Evolutionary conservation across 371 early-diverging fungal species (phyloP).

Genomic region (Lichtheimia corymbifera): DNA sequence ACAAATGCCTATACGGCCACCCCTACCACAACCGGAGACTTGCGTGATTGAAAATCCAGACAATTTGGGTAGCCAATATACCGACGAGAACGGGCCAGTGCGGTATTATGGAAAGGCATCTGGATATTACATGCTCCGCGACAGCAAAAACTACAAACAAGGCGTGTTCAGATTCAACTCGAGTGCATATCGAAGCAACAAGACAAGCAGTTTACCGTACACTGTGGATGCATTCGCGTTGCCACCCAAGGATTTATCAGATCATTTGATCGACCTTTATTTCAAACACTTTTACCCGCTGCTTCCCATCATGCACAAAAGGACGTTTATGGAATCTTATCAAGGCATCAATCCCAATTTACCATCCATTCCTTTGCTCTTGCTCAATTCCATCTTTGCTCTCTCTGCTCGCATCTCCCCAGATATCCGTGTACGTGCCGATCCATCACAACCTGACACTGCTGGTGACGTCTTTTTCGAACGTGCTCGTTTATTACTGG

Average conservation of each 20-base stretch:
- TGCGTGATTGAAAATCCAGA: constrained; percentile 12
- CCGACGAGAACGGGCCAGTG: constrained; percentile 48
- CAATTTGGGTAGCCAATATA: constrained; percentile 30
- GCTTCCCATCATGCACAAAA: constrained; percentile 68
- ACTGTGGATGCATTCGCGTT: constrained; percentile 38
- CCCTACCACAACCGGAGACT: background rate
- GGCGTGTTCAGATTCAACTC: constrained; percentile 39
- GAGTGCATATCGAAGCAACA: constrained; percentile 14
- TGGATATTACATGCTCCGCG: constrained; percentile 48
- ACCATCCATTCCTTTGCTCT: constrained; percentile 33
- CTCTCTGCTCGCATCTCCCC: constrained; percentile 46
- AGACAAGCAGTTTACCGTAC: constrained; percentile 1
- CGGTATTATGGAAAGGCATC: constrained; percentile 52
- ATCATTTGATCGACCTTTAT: constrained; percentile 68
- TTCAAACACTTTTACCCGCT: constrained; percentile 69
- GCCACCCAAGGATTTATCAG: constrained; percentile 63
- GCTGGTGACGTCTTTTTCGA: constrained; percentile 52
- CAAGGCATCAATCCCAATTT: constrained; percentile 10
- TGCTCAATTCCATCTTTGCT: constrained; percentile 53
- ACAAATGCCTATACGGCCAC: background rate
- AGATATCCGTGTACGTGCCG: constrained; percentile 39
- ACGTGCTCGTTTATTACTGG: constrained; percentile 40
- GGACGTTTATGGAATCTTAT: constrained; percentile 56
- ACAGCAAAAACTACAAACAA: constrained; percentile 37
- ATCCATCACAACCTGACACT: constrained; percentile 36